Conservation (phyloP, 2,329 filamentous ascomycete genomes). For the Aspergillus nomiae region DNA sequence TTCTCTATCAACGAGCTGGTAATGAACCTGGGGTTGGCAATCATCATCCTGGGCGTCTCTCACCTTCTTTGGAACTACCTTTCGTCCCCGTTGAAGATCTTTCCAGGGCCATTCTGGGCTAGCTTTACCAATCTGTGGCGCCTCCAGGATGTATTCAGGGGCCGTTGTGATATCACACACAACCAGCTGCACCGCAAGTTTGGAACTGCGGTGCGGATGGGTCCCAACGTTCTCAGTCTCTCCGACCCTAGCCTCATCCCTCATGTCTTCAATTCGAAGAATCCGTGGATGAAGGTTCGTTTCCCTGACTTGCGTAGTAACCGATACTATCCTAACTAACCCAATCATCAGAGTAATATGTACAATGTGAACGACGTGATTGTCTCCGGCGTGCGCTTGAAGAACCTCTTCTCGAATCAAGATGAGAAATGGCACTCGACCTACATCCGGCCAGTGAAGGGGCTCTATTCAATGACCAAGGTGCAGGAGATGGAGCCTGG, state of each 20-base stretch:
- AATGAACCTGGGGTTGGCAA: background rate
- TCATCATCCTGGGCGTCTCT: background rate
- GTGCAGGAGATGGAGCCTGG: constrained; percentile 29
- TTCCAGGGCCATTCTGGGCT: constrained; percentile 10
- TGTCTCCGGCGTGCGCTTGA: constrained; percentile 26
- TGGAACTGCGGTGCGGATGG: constrained; percentile 73
- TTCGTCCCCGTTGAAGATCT: constrained; percentile 9
- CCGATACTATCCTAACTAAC: background rate
- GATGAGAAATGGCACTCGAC: constrained; percentile 30
- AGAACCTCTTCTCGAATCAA: constrained; percentile 28
- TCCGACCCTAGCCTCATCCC: constrained; percentile 72
- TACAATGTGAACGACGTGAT: constrained; percentile 30
- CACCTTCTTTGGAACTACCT: background rate
- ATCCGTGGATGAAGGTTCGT: constrained; percentile 42
- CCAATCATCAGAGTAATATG: constrained; percentile 26
- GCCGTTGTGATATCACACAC: constrained; percentile 11
- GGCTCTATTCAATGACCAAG: constrained; percentile 30
- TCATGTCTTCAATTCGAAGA: constrained; percentile 76
- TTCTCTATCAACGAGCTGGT: background rate
- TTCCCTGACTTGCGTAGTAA: background rate
- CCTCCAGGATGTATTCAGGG: constrained; percentile 8
- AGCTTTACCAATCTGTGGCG: constrained; percentile 16
- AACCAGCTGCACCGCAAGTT: constrained; percentile 64
- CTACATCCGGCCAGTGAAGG: constrained; percentile 26
- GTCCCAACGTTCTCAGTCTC: constrained; percentile 74